phyloP scores from a whole-genome alignment of 345 rosid genomes.

The Aegle marmelos region DNA sequence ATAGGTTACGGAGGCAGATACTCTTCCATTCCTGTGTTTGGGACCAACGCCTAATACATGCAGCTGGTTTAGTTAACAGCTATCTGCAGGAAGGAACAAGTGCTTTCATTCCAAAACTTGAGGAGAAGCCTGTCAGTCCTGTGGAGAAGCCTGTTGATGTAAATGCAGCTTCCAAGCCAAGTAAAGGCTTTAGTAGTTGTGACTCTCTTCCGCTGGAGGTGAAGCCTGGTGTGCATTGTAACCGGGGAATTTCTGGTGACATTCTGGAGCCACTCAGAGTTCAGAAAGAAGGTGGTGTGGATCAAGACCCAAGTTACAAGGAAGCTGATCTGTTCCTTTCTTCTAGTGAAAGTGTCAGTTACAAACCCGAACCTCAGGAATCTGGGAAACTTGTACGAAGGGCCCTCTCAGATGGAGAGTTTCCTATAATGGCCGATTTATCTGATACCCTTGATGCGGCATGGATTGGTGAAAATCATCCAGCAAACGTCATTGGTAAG shows the following conservation, averaged over 20 bases:
- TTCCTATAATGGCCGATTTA: slow-evolving; percentile 38
- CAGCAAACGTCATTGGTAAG: slow-evolving; percentile 26
- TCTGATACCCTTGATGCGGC: slow-evolving; percentile 80
- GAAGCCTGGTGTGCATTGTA: slow-evolving; percentile 32
- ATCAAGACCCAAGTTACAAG: slow-evolving; percentile 28
- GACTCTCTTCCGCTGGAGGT: slow-evolving; percentile 35
- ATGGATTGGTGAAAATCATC: slow-evolving; percentile 61
- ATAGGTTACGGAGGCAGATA: slow-evolving; percentile 71
- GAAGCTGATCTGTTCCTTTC: slow-evolving; percentile 33
- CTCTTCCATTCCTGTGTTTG: slow-evolving; percentile 74
- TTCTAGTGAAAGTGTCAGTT: slow-evolving; percentile 27
- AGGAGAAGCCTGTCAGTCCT: slow-evolving; percentile 36
- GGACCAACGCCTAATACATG: slow-evolving; percentile 75
- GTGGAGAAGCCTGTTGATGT: slow-evolving; percentile 53
- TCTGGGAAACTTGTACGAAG: slow-evolving; percentile 41
- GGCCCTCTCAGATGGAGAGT: slow-evolving; percentile 50
- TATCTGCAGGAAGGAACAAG: slow-evolving; percentile 36
- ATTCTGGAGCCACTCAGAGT: slow-evolving; percentile 18
- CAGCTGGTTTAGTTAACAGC: slow-evolving; percentile 44
- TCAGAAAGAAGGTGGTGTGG: slow-evolving; percentile 31
- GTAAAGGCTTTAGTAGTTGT: slow-evolving; percentile 37
- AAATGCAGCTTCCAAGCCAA: slow-evolving; percentile 31
- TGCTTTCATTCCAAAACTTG: slow-evolving; percentile 31
- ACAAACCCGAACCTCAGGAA: slow-evolving; percentile 36
- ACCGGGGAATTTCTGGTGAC: slow-evolving; percentile 25